phyloP scores from a whole-genome alignment of 2,329 filamentous ascomycete species.

The Elsinoe perseae region DNA sequence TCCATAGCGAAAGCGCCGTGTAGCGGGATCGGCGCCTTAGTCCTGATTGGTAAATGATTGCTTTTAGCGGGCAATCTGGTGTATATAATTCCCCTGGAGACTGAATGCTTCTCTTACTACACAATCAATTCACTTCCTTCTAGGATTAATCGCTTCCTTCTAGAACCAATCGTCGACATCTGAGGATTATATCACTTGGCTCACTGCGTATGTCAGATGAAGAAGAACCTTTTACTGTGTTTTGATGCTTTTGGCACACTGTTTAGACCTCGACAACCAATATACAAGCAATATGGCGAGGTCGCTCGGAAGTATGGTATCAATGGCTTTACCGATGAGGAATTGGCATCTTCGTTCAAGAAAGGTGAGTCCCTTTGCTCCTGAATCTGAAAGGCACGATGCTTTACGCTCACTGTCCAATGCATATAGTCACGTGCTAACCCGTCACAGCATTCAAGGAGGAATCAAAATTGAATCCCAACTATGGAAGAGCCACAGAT shows the following conservation, averaged over 20 bases:
- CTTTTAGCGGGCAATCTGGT: too few relatives aligned
- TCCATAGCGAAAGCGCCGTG: too few relatives aligned
- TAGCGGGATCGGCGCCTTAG: too few relatives aligned
- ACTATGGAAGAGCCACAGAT: slow-evolving; percentile 49
- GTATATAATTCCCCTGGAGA: too few relatives aligned
- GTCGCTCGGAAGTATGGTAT: slow-evolving; percentile 47
- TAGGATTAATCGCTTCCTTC: too few relatives aligned
- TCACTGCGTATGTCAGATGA: slow-evolving; percentile 16
- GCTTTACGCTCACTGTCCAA: too few relatives aligned
- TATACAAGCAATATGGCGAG: slow-evolving; percentile 48
- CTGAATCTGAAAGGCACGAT: too few relatives aligned
- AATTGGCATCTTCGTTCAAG: slow-evolving; percentile 36
- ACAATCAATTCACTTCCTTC: too few relatives aligned
- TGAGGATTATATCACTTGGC: too few relatives aligned
- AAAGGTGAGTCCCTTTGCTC: slow-evolving; percentile 32
- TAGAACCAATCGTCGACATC: too few relatives aligned
- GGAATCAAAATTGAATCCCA: slow-evolving; percentile 44
- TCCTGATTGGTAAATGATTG: too few relatives aligned
- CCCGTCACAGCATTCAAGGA: slow-evolving; percentile 39
- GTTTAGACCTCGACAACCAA: slow-evolving; percentile 45
- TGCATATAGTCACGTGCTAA: neutral
- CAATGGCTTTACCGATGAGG: slow-evolving; percentile 34
- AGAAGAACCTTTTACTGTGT: slow-evolving; percentile 48
- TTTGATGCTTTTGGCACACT: slow-evolving; percentile 61
- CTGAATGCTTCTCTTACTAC: too few relatives aligned